Base-by-base conservation (phyloP, 495 filamentous ascomycete species). In the Neurospora sp. region DNA sequence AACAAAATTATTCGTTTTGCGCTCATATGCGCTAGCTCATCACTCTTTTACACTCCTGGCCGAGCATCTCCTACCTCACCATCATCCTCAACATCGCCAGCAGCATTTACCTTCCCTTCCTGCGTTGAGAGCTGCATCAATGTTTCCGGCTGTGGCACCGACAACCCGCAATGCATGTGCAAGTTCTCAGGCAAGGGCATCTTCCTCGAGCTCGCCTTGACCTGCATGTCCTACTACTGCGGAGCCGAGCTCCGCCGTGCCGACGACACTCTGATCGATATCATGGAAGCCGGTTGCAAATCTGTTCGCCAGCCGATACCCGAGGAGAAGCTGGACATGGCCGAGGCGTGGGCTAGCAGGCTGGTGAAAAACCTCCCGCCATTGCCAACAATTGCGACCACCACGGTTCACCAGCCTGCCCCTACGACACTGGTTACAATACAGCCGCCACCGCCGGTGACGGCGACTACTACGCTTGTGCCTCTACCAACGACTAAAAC, bases 171-270 rank as follows among this genome's bases (percentile, higher is more conserved):
- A 24, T 82, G 78, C 74, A 69, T 81, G 71, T 82, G 81, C 77
- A 74, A 42, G 36, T 70, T 66, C 54, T 34, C 66, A 2, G 78
- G 76, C 5, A 71, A 66, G 59, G 70, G 39, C 2, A 36, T 72
- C 21, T 75, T 81, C 31, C 76, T 81, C 15, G 75, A 76, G 37
- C 43, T 48, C 7, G 78, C 80, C 45, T 39, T 80, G 21, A 70
- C 69, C 10, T 82, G 81, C 73, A 72, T 82, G 71, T 79, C 73
- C 72, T 72, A 75, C 74, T 70, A 78, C 73, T 81, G 81, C 77
- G 62, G 73, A 37, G n/a, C 72, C 39, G 73, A 79, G 24, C 75
- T 81, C 19, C 76, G 70, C 39, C 37, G 70, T 38, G 75, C 73
- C 59, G 72, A 78, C 11, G 24, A 69, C 36, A 69, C 40, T 48